These are phyloP conservation scores for Hymenoscyphus albidus DNA, from an alignment of 2,329 filamentous ascomycete genomes.

Conservation along the genomic window DNA sequence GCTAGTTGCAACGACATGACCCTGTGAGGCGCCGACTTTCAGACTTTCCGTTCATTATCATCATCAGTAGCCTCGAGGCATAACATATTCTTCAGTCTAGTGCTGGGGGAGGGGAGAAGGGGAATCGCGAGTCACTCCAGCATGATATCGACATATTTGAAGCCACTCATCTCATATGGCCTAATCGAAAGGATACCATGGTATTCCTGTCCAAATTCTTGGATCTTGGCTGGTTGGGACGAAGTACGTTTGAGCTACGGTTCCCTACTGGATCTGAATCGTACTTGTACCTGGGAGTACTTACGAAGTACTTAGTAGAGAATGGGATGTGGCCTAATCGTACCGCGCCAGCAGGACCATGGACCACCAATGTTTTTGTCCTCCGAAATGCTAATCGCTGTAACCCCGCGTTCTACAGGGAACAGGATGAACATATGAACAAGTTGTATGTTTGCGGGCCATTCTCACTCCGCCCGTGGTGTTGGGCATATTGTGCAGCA, in stretches of 20 bases:
- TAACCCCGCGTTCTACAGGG: neutral
- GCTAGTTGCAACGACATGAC: neutral
- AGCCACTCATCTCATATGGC: too few species aligned
- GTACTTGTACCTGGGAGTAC: too few species aligned
- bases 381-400: neutral
- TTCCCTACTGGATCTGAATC: too few species aligned
- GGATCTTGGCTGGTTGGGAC: too few species aligned
- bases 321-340: too few species aligned
- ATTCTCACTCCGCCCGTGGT: neutral
- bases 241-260: too few species aligned
- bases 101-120: too few species aligned
- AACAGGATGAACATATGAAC: neutral
- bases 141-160: too few species aligned
- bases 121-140: neutral
- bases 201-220: too few species aligned
- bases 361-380: neutral
- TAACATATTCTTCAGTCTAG: neutral
- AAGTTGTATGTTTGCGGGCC: neutral
- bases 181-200: too few species aligned
- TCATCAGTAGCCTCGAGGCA: neutral
- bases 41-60: neutral
- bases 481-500: neutral
- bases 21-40: neutral
- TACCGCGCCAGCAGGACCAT: too few species aligned
- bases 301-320: too few species aligned